These are phyloP conservation scores for Fraxinus excelsior DNA, from an alignment of 257 asterid species.

Conservation along the genomic window DNA sequence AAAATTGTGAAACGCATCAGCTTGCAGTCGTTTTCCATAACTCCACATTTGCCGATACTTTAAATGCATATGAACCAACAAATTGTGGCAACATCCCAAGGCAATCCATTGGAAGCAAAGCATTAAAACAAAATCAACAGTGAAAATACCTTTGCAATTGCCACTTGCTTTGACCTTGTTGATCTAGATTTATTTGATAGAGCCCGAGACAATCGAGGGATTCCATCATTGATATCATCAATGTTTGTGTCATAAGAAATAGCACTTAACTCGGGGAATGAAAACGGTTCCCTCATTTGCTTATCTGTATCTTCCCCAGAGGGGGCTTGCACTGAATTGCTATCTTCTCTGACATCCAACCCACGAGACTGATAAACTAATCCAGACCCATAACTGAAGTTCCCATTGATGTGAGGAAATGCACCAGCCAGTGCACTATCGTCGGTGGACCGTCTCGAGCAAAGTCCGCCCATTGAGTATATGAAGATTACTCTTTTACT, in stretches of 20 bases:
- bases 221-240: conserved; percentile 71
- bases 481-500: conserved; percentile 23
- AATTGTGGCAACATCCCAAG: conserved; percentile 7
- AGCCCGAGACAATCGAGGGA: conserved; percentile 82
- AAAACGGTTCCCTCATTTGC: conserved; percentile 61
- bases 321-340: conserved; percentile 31
- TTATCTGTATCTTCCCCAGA: conserved; percentile 48
- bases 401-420: conserved; percentile 73
- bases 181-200: conserved; percentile 75
- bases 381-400: conserved; percentile 55
- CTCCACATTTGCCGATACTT: not conserved
- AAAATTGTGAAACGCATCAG: conserved; percentile 1
- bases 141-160: conserved; percentile 72
- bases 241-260: conserved; percentile 37
- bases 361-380: conserved; percentile 63
- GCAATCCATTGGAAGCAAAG: conserved; percentile 11
- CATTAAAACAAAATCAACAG: conserved; percentile 5
- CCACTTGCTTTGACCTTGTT: conserved; percentile 77
- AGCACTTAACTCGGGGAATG: conserved; percentile 60
- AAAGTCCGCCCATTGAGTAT: conserved; percentile 81
- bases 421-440: conserved; percentile 62
- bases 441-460: conserved; percentile 73
- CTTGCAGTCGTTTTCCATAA: not conserved
- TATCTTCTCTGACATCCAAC: conserved; percentile 49
- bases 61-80: not conserved